These are phyloP conservation scores for Lantana camara DNA, from an alignment of 257 asterid genomes.

Conservation along the genomic window DNA sequence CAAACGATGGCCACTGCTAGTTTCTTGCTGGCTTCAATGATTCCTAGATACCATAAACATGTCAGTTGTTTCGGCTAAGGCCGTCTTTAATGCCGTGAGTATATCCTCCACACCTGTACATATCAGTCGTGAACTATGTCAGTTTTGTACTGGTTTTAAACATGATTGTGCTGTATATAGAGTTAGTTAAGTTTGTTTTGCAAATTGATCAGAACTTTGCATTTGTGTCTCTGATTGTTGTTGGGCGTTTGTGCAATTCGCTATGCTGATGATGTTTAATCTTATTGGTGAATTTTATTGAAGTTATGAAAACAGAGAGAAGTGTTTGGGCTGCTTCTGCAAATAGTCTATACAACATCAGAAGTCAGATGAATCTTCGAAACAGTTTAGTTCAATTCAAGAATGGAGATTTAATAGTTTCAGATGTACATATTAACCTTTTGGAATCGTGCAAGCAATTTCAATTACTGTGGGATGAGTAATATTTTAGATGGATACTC, in stretches of 20 bases:
- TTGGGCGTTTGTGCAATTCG: constrained; percentile 21
- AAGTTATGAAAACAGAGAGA: constrained; percentile 4
- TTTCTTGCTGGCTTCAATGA: no score
- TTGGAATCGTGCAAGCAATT: neutral
- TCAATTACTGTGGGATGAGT: neutral
- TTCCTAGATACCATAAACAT: no score
- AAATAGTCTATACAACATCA: neutral
- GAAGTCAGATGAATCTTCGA: constrained; percentile 10
- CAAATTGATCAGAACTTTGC: constrained; percentile 5
- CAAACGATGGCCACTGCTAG: no score
- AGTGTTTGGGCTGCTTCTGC: constrained; percentile 8
- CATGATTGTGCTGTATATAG: no score
- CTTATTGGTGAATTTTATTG: neutral
- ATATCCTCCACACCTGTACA: constrained; percentile 19
- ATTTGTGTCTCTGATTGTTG: constrained; percentile 6
- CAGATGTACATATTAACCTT: neutral
- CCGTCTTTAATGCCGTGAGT: no score
- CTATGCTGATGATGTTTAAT: neutral
- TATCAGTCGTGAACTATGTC: constrained; percentile 12
- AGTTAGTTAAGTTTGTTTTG: no score
- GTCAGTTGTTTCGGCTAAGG: no score
- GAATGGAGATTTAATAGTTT: neutral
- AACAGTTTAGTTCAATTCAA: neutral
- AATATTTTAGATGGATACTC: neutral
- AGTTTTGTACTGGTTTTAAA: neutral